A percentile compares a stretch with the other conserved stretches of the same genome.
Evolutionary conservation across 345 rosid species (phyloP).

Genomic region (Linum lewisii): DNA sequence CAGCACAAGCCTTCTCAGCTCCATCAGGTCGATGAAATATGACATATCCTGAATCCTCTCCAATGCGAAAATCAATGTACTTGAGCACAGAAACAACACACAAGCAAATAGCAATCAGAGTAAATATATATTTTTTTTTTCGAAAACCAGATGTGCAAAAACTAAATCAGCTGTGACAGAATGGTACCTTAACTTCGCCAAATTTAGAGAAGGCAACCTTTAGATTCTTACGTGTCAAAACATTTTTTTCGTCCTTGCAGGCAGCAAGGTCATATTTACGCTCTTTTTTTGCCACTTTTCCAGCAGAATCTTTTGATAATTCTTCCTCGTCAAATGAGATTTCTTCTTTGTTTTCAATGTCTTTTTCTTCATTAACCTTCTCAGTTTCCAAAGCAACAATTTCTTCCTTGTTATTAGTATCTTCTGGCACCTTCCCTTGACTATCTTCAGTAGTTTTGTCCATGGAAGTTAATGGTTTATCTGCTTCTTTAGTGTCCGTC

Average conservation of each 20-base stretch:
- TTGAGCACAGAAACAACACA: too few relatives aligned
- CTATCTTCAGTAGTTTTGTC: constrained; percentile 13
- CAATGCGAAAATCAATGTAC: constrained; percentile 84
- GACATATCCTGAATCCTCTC: constrained; percentile 64
- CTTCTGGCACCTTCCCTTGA: constrained; percentile 16
- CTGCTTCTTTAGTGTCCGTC: constrained; percentile 20
- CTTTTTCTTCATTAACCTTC: constrained; percentile 24
- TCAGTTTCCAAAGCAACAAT: constrained; percentile 10
- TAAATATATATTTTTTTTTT: constrained; percentile 7
- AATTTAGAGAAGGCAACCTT: constrained; percentile 57
- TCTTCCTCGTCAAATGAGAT: constrained; percentile 26
- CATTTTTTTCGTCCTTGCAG: constrained; percentile 47
- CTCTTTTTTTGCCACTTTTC: constrained; percentile 33
- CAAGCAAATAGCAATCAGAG: not conserved
- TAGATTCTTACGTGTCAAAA: constrained; percentile 84
- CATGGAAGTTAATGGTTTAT: not conserved
- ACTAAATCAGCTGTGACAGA: not conserved
- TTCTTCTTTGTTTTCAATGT: constrained; percentile 23
- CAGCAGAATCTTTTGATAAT: constrained; percentile 30
- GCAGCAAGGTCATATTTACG: constrained; percentile 34
- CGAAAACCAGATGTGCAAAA: not conserved
- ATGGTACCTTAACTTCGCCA: constrained; percentile 74
- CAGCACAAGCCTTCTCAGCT: constrained; percentile 90
- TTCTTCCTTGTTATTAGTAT: constrained; percentile 2
- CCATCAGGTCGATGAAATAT: constrained; percentile 83